A percentile compares a stretch with the other conserved stretches of the same genome.
Conservation (phyloP, 2,329 filamentous ascomycete species). For the Trichoderma sp. region DNA sequence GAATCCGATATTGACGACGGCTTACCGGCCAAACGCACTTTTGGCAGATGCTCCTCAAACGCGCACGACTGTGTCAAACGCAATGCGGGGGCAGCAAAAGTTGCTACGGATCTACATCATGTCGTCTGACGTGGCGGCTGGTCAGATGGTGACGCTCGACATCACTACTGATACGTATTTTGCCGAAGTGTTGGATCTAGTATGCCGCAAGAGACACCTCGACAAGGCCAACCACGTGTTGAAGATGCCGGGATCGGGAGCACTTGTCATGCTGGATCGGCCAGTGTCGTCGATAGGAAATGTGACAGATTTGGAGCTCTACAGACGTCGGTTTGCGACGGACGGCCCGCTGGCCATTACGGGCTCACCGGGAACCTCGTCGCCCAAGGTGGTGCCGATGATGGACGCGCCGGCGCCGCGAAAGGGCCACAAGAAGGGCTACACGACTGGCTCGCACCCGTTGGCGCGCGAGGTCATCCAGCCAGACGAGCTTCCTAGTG, state of each 20-base stretch:
- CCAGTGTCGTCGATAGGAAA: constrained; percentile 76
- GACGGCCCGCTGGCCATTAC: constrained; percentile 68
- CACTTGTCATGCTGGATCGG: constrained; percentile 72
- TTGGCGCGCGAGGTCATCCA: constrained; percentile 62
- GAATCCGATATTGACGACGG: constrained; percentile 62
- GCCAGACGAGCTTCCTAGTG: constrained; percentile 55
- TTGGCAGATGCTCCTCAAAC: constrained; percentile 57
- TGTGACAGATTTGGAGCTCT: constrained; percentile 70
- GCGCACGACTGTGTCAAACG: constrained; percentile 42
- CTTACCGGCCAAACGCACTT: constrained; percentile 51
- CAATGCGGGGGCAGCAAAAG: constrained; percentile 62
- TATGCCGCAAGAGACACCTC: constrained; percentile 72
- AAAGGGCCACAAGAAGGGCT: constrained; percentile 52
- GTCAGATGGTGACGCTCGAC: constrained; percentile 70
- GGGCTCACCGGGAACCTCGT: constrained; percentile 66
- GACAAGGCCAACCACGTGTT: constrained; percentile 79
- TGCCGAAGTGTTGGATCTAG: constrained; percentile 74
- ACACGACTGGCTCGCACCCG: constrained; percentile 59
- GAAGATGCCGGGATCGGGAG: constrained; percentile 71
- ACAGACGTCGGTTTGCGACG: constrained; percentile 70
- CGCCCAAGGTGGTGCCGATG: constrained; percentile 61
- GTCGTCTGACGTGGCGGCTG: constrained; percentile 65
- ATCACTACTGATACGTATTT: constrained; percentile 82
- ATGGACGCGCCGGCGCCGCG: constrained; percentile 44
- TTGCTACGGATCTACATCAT: constrained; percentile 70